A percentile compares a stretch with the other conserved stretches of the same genome.
These are phyloP conservation scores for Selenicereus undatus DNA, from an alignment of 148 eudicot species.

Conservation along the genomic window DNA sequence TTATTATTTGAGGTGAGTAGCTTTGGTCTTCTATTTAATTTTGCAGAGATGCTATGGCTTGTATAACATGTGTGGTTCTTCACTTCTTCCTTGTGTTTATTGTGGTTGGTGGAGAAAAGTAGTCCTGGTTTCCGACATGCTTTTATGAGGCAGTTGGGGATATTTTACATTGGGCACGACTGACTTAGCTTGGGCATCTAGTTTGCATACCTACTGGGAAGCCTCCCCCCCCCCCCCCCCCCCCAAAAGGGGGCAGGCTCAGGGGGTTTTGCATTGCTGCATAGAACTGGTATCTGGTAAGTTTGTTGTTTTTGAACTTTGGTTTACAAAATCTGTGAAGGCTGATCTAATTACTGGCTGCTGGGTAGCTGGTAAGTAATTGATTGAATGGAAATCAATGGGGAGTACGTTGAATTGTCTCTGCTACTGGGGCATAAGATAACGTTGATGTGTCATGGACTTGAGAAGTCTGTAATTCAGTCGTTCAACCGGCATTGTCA, in stretches of 20 bases:
- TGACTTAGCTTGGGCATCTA: neutral
- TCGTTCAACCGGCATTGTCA: neutral
- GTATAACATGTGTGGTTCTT: neutral
- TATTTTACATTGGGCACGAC: neutral
- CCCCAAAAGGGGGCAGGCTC: neutral
- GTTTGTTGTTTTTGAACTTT: neutral
- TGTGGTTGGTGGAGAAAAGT: neutral
- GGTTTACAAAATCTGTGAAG: neutral
- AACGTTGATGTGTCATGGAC: neutral
- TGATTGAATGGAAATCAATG: neutral
- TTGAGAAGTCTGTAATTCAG: neutral
- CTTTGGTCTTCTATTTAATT: constrained; percentile 3
- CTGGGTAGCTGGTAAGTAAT: neutral
- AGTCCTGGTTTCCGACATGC: neutral
- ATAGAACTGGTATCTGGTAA: neutral
- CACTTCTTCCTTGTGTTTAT: too few relatives aligned
- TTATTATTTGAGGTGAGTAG: constrained; percentile 69
- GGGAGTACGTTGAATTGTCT: neutral
- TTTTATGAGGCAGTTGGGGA: neutral
- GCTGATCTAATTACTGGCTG: neutral
- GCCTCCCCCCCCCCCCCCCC: neutral
- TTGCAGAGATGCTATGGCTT: neutral
- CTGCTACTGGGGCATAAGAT: neutral
- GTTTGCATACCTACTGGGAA: neutral
- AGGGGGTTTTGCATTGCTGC: neutral